Percentiles rank a stretch among this genome's conserved stretches.
These are phyloP conservation scores for Penicillium coprophilum DNA, from an alignment of 495 filamentous ascomycete species.

Conservation along the genomic window DNA sequence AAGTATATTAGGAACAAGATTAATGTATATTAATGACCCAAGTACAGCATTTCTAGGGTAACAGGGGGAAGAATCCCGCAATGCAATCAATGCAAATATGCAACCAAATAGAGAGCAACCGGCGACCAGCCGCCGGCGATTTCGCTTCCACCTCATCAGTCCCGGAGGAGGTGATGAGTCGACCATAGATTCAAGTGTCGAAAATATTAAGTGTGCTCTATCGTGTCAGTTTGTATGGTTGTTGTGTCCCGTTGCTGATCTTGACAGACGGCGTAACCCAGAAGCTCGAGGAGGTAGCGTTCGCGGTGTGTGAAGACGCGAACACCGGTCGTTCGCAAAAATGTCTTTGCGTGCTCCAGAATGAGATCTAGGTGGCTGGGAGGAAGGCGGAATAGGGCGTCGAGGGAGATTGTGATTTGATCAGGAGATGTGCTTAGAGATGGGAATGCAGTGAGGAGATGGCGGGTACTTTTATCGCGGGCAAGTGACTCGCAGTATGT, in stretches of 20 bases:
- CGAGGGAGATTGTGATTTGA: constrained; percentile 23
- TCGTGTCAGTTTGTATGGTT: not conserved
- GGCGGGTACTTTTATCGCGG: constrained; percentile 21
- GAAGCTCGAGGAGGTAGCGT: constrained; percentile 43
- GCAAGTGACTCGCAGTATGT: constrained; percentile 37
- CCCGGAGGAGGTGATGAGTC: not conserved
- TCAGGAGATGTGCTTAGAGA: constrained; percentile 5
- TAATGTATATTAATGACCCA: not conserved
- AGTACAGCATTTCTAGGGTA: not conserved
- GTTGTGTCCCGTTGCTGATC: constrained; percentile 22
- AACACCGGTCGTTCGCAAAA: constrained; percentile 30
- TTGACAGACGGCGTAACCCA: constrained; percentile 41
- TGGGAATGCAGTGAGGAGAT: constrained; percentile 13
- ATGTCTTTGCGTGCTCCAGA: constrained; percentile 26
- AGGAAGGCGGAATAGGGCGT: constrained; percentile 18
- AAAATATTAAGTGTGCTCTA: constrained; percentile 5
- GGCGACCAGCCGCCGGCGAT: not conserved
- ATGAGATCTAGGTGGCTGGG: constrained; percentile 13
- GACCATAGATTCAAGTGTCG: not conserved
- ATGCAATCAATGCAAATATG: not conserved
- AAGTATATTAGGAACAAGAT: not conserved
- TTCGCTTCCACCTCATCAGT: not conserved
- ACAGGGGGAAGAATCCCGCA: not conserved
- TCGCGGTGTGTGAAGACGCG: constrained; percentile 40
- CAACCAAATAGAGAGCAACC: not conserved